Base-by-base conservation (phyloP, 306 rosid species). In the Abrus pulchellus region DNA sequence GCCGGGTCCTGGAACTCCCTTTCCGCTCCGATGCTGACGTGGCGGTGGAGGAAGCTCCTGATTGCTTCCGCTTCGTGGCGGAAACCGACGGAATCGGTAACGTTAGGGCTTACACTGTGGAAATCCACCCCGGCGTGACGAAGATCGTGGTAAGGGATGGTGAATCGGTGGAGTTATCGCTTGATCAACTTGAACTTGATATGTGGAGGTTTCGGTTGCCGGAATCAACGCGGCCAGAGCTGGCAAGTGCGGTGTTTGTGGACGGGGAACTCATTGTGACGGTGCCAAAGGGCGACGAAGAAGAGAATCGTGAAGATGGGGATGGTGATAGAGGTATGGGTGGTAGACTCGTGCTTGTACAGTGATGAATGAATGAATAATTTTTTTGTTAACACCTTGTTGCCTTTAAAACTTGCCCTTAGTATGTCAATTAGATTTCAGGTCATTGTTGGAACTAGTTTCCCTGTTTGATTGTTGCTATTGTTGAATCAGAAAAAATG, bases 191-290 rank as follows among this genome's bases (percentile, higher is more conserved):
- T 0, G 98, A 96, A 67, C 92, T 96, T 6, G 99, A 96, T 27
- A 75, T 92, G 89, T 96, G 99, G 99, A 90, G 99, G 92, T 93
- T 96, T 30, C 87, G 99, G 74, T 84, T 96, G 74, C 99, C 99
- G 29, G 98, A 93, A 66, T 85, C 97, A 12, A 96, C 99, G 2
- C 69, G 85, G 79, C 99, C 99, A 9, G 99, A 96, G 84, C 93
- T 92, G 3, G 99, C 97, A 0, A 96, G 97, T 40, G 99, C 97
- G 10, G 93, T 86, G 5, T 90, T 92, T 28, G 92, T 86, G 0
- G 91, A 92, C 9, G 99, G 99, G 0, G 99, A 93, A 80, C 97
- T 96, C 40, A 85, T 96, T 8, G 99, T 96, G 52, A 96, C 97
- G 29, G 98, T 96, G 85, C 99, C 99, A 0, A 93, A 96, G 81